A percentile compares a stretch with the other conserved stretches of the same genome.
Conservation (phyloP, 768 basidiomycete species). For the Xanthoconium stramineum region DNA sequence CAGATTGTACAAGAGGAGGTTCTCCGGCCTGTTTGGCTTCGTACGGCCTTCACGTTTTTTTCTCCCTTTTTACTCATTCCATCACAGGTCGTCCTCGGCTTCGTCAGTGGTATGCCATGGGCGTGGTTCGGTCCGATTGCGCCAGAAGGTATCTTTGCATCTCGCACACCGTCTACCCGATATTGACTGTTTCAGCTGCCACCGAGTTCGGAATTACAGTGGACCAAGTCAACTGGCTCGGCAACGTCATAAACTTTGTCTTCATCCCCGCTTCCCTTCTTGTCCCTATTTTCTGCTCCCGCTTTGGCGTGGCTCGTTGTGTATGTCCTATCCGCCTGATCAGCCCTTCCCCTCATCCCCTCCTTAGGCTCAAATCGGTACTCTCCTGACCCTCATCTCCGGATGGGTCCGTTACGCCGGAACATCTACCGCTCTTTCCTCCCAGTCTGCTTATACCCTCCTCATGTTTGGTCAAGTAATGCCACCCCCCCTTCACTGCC, state of each 20-base stretch:
- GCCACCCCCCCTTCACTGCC: not conserved
- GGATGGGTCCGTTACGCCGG: slow-evolving; percentile 79
- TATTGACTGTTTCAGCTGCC: slow-evolving; percentile 41
- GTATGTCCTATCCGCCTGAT: slow-evolving; percentile 41
- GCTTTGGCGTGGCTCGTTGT: slow-evolving; percentile 59
- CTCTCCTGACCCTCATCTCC: slow-evolving; percentile 51
- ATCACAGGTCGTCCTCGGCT: slow-evolving; percentile 55
- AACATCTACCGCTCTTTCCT: slow-evolving; percentile 52
- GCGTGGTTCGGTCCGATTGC: slow-evolving; percentile 88
- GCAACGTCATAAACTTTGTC: slow-evolving; percentile 59
- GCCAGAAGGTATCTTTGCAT: slow-evolving; percentile 46
- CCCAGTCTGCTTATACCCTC: slow-evolving; percentile 55
- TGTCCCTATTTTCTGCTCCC: slow-evolving; percentile 54
- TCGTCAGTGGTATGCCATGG: slow-evolving; percentile 64
- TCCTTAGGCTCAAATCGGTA: slow-evolving; percentile 61
- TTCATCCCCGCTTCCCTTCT: slow-evolving; percentile 62
- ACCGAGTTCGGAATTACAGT: slow-evolving; percentile 65
- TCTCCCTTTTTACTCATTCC: not conserved
- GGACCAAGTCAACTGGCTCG: slow-evolving; percentile 77
- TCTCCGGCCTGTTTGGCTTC: slow-evolving; percentile 59
- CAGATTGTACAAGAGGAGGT: slow-evolving; percentile 67
- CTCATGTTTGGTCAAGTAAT: slow-evolving; percentile 69
- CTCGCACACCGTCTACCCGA: not conserved
- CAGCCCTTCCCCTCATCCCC: not conserved
- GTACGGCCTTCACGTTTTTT: slow-evolving; percentile 28